Percentiles rank a stretch among this genome's conserved stretches.
Conservation (phyloP, 2,329 filamentous ascomycete species). For the Nothophoma quercina region DNA sequence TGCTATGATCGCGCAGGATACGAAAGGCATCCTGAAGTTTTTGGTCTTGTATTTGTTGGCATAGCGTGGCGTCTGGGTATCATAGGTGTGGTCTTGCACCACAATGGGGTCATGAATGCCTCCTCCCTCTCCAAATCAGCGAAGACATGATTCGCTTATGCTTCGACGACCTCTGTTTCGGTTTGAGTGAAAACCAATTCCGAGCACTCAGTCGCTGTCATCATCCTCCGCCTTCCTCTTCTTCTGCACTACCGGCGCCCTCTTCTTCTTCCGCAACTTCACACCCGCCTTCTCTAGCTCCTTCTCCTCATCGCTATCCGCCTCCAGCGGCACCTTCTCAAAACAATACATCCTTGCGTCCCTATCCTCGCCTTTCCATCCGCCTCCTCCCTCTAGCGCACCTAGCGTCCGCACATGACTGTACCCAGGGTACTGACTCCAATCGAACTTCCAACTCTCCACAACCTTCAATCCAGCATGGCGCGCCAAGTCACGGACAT, state of each 20-base stretch:
- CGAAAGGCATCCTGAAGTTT: too few relatives aligned
- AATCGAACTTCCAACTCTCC: constrained; percentile 73
- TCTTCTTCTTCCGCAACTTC: constrained; percentile 24
- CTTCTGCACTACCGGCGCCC: background rate
- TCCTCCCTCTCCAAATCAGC: background rate
- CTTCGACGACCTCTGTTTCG: too few relatives aligned
- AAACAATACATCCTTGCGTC: constrained; percentile 58
- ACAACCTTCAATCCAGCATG: constrained; percentile 76
- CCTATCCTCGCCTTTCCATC: constrained; percentile 59
- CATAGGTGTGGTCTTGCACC: background rate
- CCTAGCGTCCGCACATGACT: constrained; percentile 76
- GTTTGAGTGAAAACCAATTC: too few relatives aligned
- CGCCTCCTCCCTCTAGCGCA: constrained; percentile 55
- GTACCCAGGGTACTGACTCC: constrained; percentile 75
- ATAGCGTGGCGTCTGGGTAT: constrained; percentile 19
- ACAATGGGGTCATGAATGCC: background rate
- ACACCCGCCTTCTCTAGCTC: constrained; percentile 22
- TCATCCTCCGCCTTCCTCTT: constrained; percentile 25
- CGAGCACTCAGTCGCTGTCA: constrained; percentile 28
- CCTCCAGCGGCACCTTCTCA: constrained; percentile 45
- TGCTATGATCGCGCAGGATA: too few relatives aligned
- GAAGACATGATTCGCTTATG: background rate
- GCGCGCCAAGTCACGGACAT: constrained; percentile 84
- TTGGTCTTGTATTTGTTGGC: constrained; percentile 1
- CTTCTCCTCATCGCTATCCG: constrained; percentile 34